Evolutionary conservation across 805 yeast genomes (phyloP).

Genomic region (Kodamaea neixiangensis): DNA sequence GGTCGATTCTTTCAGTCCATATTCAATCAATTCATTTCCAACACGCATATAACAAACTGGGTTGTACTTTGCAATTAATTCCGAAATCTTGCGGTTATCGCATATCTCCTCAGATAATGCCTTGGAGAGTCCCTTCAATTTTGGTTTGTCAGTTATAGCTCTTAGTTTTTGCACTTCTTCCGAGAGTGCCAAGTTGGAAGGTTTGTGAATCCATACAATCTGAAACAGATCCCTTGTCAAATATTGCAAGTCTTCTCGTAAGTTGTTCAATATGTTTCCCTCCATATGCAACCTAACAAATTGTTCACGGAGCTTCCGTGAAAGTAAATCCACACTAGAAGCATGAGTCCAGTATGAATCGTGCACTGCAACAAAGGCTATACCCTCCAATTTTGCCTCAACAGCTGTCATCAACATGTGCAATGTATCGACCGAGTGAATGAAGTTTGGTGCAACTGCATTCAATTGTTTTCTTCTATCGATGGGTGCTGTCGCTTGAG

Average conservation of each 20-base stretch:
- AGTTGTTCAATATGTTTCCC: slow-evolving; percentile 22
- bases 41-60: slow-evolving; percentile 25
- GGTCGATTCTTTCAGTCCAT: neutral
- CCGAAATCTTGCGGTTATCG: neutral
- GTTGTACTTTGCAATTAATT: slow-evolving; percentile 19
- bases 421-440: slow-evolving; percentile 44
- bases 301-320: slow-evolving; percentile 30
- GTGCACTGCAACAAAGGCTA: slow-evolving; percentile 42
- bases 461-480: slow-evolving; percentile 32
- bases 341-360: slow-evolving; percentile 49
- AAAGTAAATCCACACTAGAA: slow-evolving; percentile 28
- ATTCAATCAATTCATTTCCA: slow-evolving; percentile 8
- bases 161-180: slow-evolving; percentile 12
- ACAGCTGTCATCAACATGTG: slow-evolving; percentile 41
- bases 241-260: slow-evolving; percentile 28
- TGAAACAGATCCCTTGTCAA: slow-evolving; percentile 29
- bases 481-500: slow-evolving; percentile 24
- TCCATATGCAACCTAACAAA: slow-evolving; percentile 36
- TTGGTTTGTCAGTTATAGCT: neutral
- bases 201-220: slow-evolving; percentile 32
- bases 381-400: slow-evolving; percentile 18
- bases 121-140: neutral
- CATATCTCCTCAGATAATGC: neutral
- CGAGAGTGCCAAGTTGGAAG: slow-evolving; percentile 12
- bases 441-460: slow-evolving; percentile 45